These are phyloP conservation scores for Epichloe gansuensis DNA, from an alignment of 2,329 filamentous ascomycete genomes.

Conservation along the genomic window DNA sequence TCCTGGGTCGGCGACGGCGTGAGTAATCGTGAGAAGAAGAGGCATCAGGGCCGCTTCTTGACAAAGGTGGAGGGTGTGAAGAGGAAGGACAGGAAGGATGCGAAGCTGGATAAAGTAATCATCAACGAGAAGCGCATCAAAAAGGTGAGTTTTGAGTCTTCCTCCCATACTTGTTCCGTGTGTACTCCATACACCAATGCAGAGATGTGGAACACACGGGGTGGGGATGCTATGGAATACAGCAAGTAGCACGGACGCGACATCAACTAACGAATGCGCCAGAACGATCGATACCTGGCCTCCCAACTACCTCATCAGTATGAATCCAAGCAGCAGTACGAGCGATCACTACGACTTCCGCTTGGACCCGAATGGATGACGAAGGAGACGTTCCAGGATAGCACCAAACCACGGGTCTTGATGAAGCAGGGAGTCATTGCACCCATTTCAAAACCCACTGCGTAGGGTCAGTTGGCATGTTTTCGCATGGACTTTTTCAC, in stretches of 20 bases:
- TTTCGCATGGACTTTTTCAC: not conserved
- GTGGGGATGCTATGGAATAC: no score
- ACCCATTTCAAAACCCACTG: conserved; percentile 67
- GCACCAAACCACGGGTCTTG: conserved; percentile 77
- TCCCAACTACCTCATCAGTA: conserved; percentile 77
- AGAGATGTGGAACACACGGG: no score
- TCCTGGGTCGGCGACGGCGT: conserved; percentile 80
- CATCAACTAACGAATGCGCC: not conserved
- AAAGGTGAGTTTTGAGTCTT: conserved; percentile 48
- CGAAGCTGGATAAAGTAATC: conserved; percentile 71
- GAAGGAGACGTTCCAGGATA: conserved; percentile 86
- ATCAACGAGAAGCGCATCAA: conserved; percentile 83
- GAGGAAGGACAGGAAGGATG: conserved; percentile 65
- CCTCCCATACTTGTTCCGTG: not conserved
- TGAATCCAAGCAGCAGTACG: conserved; percentile 79
- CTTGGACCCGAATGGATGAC: conserved; percentile 92
- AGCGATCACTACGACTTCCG: conserved; percentile 72
- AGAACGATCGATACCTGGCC: conserved; percentile 82
- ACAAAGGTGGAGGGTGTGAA: conserved; percentile 61
- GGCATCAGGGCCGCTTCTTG: conserved; percentile 49
- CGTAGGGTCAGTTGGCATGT: conserved; percentile 12
- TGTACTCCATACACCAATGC: not conserved
- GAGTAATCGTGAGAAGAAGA: conserved; percentile 53
- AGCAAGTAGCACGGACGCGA: no score
- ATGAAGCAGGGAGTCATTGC: conserved; percentile 84